phyloP scores from a whole-genome alignment of 805 yeast genomes.

The Wickerhamiella lipophila region DNA sequence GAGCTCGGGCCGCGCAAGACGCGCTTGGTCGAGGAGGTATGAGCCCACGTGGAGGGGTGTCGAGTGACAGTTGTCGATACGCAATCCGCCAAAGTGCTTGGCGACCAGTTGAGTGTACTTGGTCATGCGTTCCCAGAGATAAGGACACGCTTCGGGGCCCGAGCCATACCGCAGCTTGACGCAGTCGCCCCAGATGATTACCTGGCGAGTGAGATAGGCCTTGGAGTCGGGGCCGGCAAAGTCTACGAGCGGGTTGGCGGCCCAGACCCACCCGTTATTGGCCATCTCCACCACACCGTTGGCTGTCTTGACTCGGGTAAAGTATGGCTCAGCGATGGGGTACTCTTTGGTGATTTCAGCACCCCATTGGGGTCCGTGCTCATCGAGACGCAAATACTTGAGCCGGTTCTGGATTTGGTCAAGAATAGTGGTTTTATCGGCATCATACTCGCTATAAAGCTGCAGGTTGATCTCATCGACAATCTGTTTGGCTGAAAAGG shows the following conservation, averaged over 20 bases:
- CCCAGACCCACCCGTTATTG: slow-evolving; percentile 98
- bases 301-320: slow-evolving; percentile 50
- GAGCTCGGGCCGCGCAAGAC: slow-evolving; percentile 68
- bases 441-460: slow-evolving; percentile 61
- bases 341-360: slow-evolving; percentile 35
- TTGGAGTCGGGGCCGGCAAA: slow-evolving; percentile 72
- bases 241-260: slow-evolving; percentile 84
- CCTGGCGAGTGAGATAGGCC: slow-evolving; percentile 81
- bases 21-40: slow-evolving; percentile 72
- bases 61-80: slow-evolving; percentile 92
- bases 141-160: slow-evolving; percentile 70
- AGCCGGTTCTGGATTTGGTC: slow-evolving; percentile 65
- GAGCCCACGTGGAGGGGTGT: slow-evolving; percentile 95
- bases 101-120: slow-evolving; percentile 65
- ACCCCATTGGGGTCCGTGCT: slow-evolving; percentile 72
- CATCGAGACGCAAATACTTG: slow-evolving; percentile 62
- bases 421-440: slow-evolving; percentile 51
- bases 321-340: slow-evolving; percentile 78
- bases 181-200: slow-evolving; percentile 96
- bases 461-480: slow-evolving; percentile 69
- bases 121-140: slow-evolving; percentile 78
- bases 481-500: slow-evolving; percentile 30
- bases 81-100: slow-evolving; percentile 64
- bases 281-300: slow-evolving; percentile 50
- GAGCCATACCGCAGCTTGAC: slow-evolving; percentile 80